These are phyloP conservation scores for Russula griseocarnosa DNA, from an alignment of 768 basidiomycete genomes.

Conservation along the genomic window DNA sequence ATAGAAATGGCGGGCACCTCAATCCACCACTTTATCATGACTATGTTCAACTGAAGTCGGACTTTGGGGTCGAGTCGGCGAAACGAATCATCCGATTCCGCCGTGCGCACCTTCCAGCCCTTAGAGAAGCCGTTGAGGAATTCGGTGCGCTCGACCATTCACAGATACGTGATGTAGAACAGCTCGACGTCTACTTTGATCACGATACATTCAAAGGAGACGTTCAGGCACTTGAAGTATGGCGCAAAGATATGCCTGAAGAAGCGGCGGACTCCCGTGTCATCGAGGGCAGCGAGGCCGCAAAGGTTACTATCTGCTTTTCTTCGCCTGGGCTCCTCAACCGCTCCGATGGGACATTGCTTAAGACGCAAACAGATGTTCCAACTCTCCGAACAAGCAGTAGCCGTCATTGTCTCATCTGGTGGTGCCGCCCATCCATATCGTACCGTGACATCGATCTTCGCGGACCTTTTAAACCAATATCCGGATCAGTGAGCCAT, in stretches of 20 bases:
- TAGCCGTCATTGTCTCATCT: constrained; percentile 49
- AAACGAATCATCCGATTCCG: constrained; percentile 58
- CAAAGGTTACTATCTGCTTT: constrained; percentile 33
- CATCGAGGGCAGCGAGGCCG: constrained; percentile 36
- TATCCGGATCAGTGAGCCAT: constrained; percentile 46
- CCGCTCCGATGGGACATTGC: neutral
- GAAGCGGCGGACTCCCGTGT: constrained; percentile 38
- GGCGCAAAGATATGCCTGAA: constrained; percentile 48
- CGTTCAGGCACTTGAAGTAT: constrained; percentile 43
- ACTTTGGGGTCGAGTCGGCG: constrained; percentile 46
- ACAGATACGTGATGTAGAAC: constrained; percentile 55
- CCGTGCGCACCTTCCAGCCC: constrained; percentile 49
- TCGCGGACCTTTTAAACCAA: constrained; percentile 48
- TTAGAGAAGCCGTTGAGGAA: constrained; percentile 49
- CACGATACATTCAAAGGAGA: constrained; percentile 41
- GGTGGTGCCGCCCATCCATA: constrained; percentile 71
- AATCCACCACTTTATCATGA: constrained; percentile 58
- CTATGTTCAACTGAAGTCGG: constrained; percentile 45
- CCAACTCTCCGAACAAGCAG: constrained; percentile 43
- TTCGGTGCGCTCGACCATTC: constrained; percentile 50
- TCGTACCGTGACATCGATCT: constrained; percentile 58
- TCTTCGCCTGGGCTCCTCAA: neutral
- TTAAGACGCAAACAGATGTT: constrained; percentile 40
- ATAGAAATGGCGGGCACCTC: constrained; percentile 69
- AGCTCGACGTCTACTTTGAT: constrained; percentile 54